Evolutionary conservation across 2,329 filamentous ascomycete species (phyloP).

Genomic region (Cytospora mali): DNA sequence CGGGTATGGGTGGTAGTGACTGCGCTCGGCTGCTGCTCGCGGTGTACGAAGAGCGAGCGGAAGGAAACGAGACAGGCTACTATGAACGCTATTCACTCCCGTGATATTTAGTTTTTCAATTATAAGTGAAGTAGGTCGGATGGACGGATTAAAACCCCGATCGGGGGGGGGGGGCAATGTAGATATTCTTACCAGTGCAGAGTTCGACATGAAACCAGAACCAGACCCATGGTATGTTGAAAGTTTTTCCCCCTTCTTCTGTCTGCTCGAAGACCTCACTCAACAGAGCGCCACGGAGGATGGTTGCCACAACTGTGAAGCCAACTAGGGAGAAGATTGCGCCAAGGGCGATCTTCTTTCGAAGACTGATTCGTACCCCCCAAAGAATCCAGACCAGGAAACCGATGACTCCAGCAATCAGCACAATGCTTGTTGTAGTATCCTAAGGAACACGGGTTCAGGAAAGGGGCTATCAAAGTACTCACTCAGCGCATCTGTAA

Average conservation of each 20-base stretch:
- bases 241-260: slow-evolving; percentile 13
- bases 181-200: slow-evolving; percentile 20
- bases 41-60: slow-evolving; percentile 27
- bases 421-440: background rate
- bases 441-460: background rate
- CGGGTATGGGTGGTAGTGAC: slow-evolving; percentile 16
- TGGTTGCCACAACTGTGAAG: slow-evolving; percentile 24
- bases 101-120: background rate
- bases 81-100: slow-evolving; percentile 5
- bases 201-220: slow-evolving; percentile 28
- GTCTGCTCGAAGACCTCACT: slow-evolving; percentile 24
- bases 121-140: no score
- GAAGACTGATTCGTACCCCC: slow-evolving; percentile 23
- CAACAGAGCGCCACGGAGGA: slow-evolving; percentile 23
- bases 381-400: slow-evolving; percentile 27
- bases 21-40: slow-evolving; percentile 12
- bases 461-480: background rate
- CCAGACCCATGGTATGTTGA: slow-evolving; percentile 29
- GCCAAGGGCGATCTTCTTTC: slow-evolving; percentile 23
- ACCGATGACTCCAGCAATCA: slow-evolving; percentile 21
- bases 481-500: slow-evolving; percentile 20
- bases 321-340: slow-evolving; percentile 28
- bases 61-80: slow-evolving; percentile 28
- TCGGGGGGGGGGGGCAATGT: background rate
- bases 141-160: background rate